Conservation (phyloP, 2,329 filamentous ascomycete genomes). For the Colletotrichum higginsianum region DNA sequence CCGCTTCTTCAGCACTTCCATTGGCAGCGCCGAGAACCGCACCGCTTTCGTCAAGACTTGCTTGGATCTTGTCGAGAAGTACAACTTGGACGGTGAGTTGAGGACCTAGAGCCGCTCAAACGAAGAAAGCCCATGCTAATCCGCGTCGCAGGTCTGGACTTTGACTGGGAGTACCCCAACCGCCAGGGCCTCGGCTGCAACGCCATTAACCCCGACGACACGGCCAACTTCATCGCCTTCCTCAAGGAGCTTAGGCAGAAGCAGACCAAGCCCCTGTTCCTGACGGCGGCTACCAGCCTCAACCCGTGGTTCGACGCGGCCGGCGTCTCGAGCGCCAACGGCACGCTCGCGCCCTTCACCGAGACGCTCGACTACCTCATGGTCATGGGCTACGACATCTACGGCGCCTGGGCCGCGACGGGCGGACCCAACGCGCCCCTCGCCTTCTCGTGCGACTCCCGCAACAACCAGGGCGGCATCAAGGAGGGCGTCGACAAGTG, state of each 20-base stretch:
- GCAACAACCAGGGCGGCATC: constrained; percentile 41
- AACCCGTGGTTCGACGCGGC: constrained; percentile 32
- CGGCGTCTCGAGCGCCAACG: constrained; percentile 18
- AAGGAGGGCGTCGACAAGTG: constrained; percentile 38
- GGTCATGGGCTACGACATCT: constrained; percentile 41
- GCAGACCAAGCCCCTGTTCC: constrained; percentile 38
- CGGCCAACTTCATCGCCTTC: constrained; percentile 37
- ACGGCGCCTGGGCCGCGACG: constrained; percentile 34
- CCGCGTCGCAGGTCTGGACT: constrained; percentile 35
- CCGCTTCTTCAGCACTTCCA: constrained; percentile 28
- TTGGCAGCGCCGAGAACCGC: constrained; percentile 42
- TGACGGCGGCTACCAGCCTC: constrained; percentile 35
- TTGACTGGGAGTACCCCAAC: constrained; percentile 46
- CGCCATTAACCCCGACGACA: constrained; percentile 34
- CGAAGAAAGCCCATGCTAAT: not conserved
- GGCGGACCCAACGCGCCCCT: constrained; percentile 37
- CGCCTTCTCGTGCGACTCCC: constrained; percentile 25
- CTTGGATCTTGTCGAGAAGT: constrained; percentile 43
- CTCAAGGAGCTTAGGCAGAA: constrained; percentile 39
- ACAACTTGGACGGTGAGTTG: constrained; percentile 38
- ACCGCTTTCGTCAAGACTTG: constrained; percentile 44
- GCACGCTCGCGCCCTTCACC: constrained; percentile 28
- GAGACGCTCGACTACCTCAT: constrained; percentile 37
- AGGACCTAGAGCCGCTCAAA: not conserved
- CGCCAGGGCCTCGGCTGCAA: constrained; percentile 41